A percentile compares a stretch with the other conserved stretches of the same genome.
These are phyloP conservation scores for Heterobasidion irregulare DNA, from an alignment of 1,284 basidiomycete species.

Conservation along the genomic window DNA sequence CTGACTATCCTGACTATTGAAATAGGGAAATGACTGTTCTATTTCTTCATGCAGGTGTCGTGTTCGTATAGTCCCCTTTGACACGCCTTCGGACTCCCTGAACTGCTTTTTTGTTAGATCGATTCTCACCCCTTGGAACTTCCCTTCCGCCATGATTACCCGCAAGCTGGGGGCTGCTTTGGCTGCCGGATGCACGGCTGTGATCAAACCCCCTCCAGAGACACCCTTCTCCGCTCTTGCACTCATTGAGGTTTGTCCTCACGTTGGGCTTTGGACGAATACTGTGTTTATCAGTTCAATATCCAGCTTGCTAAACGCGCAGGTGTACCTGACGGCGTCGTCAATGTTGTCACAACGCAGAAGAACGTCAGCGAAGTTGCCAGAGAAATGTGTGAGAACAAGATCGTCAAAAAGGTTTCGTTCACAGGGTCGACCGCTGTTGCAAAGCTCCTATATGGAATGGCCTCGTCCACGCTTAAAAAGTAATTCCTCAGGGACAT, in stretches of 20 bases:
- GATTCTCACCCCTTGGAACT: conserved; percentile 84
- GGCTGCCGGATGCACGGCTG: conserved; percentile 91
- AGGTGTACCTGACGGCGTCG: conserved; percentile 89
- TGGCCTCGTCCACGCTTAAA: conserved; percentile 85
- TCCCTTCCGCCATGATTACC: conserved; percentile 92
- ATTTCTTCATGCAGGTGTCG: conserved; percentile 36
- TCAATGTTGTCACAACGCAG: conserved; percentile 88
- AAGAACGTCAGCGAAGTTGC: conserved; percentile 80
- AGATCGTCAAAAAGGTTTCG: conserved; percentile 77
- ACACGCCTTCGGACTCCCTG: not conserved
- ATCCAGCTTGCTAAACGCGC: conserved; percentile 73
- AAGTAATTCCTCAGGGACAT: conserved; percentile 47
- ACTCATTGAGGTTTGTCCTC: conserved; percentile 57
- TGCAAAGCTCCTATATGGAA: conserved; percentile 82
- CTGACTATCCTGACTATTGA: not conserved
- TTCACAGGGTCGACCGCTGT: conserved; percentile 94
- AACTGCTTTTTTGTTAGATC: conserved; percentile 32
- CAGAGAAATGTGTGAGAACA: conserved; percentile 73
- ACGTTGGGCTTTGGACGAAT: not conserved
- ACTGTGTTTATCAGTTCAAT: not conserved
- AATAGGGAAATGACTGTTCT: not conserved
- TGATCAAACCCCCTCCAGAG: conserved; percentile 94
- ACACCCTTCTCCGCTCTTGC: conserved; percentile 94
- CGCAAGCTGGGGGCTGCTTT: conserved; percentile 86
- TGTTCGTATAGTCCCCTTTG: conserved; percentile 29